A percentile compares a stretch with the other conserved stretches of the same genome.
phyloP scores from a whole-genome alignment of 257 asterid genomes.

The Anisodus tanguticus region DNA sequence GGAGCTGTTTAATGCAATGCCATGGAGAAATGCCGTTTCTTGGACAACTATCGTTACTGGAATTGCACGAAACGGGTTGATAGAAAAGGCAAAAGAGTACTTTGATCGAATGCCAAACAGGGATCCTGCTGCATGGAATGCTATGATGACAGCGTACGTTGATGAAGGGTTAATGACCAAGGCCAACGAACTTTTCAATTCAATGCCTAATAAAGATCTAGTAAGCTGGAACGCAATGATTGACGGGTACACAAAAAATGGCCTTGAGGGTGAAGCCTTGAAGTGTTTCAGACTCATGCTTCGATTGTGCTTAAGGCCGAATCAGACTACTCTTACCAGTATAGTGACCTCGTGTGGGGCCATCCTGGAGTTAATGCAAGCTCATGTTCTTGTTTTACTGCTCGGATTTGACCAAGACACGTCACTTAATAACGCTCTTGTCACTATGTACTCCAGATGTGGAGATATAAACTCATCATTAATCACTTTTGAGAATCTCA shows the following conservation, averaged over 20 bases:
- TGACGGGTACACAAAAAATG: conserved; percentile 54
- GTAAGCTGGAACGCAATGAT: conserved; percentile 61
- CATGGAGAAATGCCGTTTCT: conserved; percentile 56
- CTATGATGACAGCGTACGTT: conserved; percentile 57
- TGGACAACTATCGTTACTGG: conserved; percentile 72
- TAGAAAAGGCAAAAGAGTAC: conserved; percentile 53
- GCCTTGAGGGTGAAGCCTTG: conserved; percentile 48
- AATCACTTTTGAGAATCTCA: conserved; percentile 27
- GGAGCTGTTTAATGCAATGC: conserved; percentile 51
- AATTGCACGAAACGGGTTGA: conserved; percentile 58
- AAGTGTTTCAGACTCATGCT: conserved; percentile 28
- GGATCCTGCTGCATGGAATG: conserved; percentile 71
- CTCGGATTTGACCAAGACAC: conserved; percentile 22
- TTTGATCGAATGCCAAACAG: conserved; percentile 63
- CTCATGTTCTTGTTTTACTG: conserved; percentile 29
- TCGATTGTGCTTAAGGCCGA: conserved; percentile 23
- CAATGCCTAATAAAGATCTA: conserved; percentile 46
- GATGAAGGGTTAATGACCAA: conserved; percentile 26
- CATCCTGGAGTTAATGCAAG: conserved; percentile 24
- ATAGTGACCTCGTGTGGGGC: conserved; percentile 31
- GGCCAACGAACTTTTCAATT: conserved; percentile 39
- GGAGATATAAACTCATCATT: conserved; percentile 31
- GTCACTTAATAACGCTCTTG: conserved; percentile 28
- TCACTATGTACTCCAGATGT: conserved; percentile 33
- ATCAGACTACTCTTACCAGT: conserved; percentile 33